phyloP scores from a whole-genome alignment of 345 rosid species.

The Litchi chinensis region DNA sequence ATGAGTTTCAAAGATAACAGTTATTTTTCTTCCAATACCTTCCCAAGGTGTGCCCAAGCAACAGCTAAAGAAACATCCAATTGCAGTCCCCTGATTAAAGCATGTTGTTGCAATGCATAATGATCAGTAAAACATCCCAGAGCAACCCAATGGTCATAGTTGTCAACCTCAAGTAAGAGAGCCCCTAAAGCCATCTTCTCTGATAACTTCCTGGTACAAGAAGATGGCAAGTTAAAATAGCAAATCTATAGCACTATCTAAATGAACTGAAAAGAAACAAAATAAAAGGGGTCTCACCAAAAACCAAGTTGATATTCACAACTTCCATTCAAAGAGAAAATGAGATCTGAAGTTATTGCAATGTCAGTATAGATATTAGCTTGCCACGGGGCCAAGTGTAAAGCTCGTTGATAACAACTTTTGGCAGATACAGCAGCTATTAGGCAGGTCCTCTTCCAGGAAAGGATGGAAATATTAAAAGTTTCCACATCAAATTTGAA shows the following conservation, averaged over 20 bases:
- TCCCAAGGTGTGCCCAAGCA: constrained; percentile 94
- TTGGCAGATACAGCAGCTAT: constrained; percentile 65
- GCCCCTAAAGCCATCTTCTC: constrained; percentile 96
- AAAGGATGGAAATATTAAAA: constrained; percentile 52
- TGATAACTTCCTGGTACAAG: constrained; percentile 74
- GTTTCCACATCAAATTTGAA: constrained; percentile 37
- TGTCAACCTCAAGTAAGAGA: constrained; percentile 78
- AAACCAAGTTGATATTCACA: constrained; percentile 32
- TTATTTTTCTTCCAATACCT: constrained; percentile 48
- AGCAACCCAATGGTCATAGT: constrained; percentile 82
- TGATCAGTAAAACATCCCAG: constrained; percentile 76
- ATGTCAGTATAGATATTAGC: constrained; percentile 78
- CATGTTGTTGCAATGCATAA: constrained; percentile 79
- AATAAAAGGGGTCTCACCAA: constrained; percentile 54
- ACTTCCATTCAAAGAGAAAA: constrained; percentile 48
- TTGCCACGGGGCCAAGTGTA: constrained; percentile 90
- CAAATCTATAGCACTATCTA: constrained; percentile 11
- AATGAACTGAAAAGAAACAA: constrained; percentile 25
- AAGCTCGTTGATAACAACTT: constrained; percentile 75
- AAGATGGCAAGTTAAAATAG: constrained; percentile 27
- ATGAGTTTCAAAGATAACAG: neutral
- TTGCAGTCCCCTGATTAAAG: constrained; percentile 85
- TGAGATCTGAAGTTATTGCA: constrained; percentile 72
- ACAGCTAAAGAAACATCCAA: constrained; percentile 78
- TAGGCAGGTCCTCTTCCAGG: constrained; percentile 72